Evolutionary conservation across 768 basidiomycete species (phyloP).

Genomic region (Suillus weaverae): DNA sequence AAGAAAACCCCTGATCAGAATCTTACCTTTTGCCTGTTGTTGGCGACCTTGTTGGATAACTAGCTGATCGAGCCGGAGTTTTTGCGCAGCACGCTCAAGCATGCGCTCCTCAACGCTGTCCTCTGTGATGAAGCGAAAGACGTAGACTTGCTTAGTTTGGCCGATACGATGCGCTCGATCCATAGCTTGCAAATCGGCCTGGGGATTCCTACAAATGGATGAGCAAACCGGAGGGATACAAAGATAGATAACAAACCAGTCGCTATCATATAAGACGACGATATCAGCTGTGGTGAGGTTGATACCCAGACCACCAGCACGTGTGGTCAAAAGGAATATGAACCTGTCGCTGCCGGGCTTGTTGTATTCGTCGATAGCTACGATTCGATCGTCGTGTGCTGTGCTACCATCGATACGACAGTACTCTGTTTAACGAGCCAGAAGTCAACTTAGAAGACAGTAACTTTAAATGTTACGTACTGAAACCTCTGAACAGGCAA

Average conservation of each 20-base stretch:
- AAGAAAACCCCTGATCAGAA: not conserved
- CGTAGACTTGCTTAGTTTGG: constrained; percentile 96
- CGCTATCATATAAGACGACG: constrained; percentile 94
- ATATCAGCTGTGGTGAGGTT: constrained; percentile 94
- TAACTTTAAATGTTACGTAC: constrained; percentile 47
- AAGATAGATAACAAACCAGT: constrained; percentile 62
- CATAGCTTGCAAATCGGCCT: constrained; percentile 99
- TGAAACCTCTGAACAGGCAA: constrained; percentile 86
- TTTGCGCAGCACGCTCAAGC: constrained; percentile 93
- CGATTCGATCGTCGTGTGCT: constrained; percentile 93
- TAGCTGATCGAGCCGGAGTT: constrained; percentile 90
- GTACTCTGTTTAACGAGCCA: constrained; percentile 59
- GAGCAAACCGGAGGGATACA: constrained; percentile 5
- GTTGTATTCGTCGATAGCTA: constrained; percentile 97
- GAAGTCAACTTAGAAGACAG: constrained; percentile 5
- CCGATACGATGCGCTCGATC: constrained; percentile 96
- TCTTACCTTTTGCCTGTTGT: constrained; percentile 72
- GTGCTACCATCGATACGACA: constrained; percentile 97
- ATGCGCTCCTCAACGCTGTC: constrained; percentile 95
- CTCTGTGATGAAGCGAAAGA: constrained; percentile 96
- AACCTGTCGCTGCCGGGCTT: constrained; percentile 93
- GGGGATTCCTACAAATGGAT: constrained; percentile 77
- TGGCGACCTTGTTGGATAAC: constrained; percentile 96
- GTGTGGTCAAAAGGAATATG: constrained; percentile 93
- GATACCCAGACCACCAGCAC: constrained; percentile 96